Base-by-base conservation (phyloP, 495 filamentous ascomycete species). In the Emericellopsis terricola region DNA sequence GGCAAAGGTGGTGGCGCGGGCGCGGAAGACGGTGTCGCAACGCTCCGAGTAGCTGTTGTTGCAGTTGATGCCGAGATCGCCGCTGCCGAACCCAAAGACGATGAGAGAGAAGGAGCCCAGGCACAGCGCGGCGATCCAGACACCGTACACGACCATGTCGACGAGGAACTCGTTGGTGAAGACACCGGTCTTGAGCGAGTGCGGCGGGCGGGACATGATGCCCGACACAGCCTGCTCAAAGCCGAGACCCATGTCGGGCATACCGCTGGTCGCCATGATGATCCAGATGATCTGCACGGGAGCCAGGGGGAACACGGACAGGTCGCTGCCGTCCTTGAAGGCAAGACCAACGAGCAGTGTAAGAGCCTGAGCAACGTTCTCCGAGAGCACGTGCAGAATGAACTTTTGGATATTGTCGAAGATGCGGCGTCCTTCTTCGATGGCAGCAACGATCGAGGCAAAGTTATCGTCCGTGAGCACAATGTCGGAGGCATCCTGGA, bases 391-490 rank as follows among this genome's bases (percentile, higher is more conserved):
- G 58, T 81, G 77, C 39, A 82, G 57, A 13, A 82, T 65, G 49
- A 80, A 81, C 56, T 80, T 81, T 52, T 82, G 75, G 39, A 82
- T 79, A 43, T 81, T 82, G 49, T 81, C 76, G 39, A 81, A 81
- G 39, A 79, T 73, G 3, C 76, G 62, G 5, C 77, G 64, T 11
- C 77, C 77, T 44, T 82, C 77, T 41, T 78, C 70, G 29, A 81
- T 69, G 6, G 76, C 73, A 31, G 76, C 76, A 15, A 81, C 68
- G 34, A 84, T 82, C 13, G 65, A 73, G 0, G 78, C 75, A 43
- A 84, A 84, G 45, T 82, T 81, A 45, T 81, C 78, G 49, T 81
- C 73, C 2, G 76, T 79, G 8, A 84, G 57, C 3, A 84, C 72
- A 44, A 84, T 80, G 48, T 83, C 78, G 0, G 78, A 74, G 1